phyloP scores from a whole-genome alignment of 2,329 filamentous ascomycete genomes.

The Cercospora beticola region DNA sequence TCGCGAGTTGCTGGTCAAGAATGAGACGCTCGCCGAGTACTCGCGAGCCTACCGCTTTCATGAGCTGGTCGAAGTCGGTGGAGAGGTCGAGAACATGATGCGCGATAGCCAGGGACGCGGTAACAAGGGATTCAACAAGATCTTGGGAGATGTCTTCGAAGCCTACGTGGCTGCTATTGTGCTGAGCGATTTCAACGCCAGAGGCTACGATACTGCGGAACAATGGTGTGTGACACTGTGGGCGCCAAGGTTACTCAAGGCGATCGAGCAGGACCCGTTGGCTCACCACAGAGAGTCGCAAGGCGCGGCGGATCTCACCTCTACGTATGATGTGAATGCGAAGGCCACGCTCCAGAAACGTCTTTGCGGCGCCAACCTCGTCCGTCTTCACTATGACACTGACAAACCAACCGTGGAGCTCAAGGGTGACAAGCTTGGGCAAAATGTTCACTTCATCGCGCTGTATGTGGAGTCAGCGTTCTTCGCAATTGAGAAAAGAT shows the following conservation, averaged over 20 bases:
- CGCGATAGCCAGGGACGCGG: slow-evolving; percentile 34
- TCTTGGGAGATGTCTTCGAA: slow-evolving; percentile 84
- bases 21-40: slow-evolving; percentile 71
- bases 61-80: slow-evolving; percentile 57
- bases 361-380: slow-evolving; percentile 28
- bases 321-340: slow-evolving; percentile 40
- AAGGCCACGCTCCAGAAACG: slow-evolving; percentile 43
- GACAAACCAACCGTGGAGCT: slow-evolving; percentile 56
- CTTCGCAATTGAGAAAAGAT: slow-evolving; percentile 64
- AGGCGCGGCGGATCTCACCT: slow-evolving; percentile 23
- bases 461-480: slow-evolving; percentile 60
- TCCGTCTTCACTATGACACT: slow-evolving; percentile 50
- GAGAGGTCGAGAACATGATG: slow-evolving; percentile 17
- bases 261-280: slow-evolving; percentile 3
- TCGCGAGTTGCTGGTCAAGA: slow-evolving; percentile 77
- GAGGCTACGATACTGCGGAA: slow-evolving; percentile 62
- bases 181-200: slow-evolving; percentile 58
- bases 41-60: slow-evolving; percentile 70
- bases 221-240: slow-evolving; percentile 76
- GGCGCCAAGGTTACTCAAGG: slow-evolving; percentile 57
- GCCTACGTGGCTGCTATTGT: slow-evolving; percentile 82
- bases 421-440: slow-evolving; percentile 53
- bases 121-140: slow-evolving; percentile 65
- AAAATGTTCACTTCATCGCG: slow-evolving; percentile 57
- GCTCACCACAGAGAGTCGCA: background rate